phyloP scores from a whole-genome alignment of 805 yeast genomes.

The Nakazawaea peltata region DNA sequence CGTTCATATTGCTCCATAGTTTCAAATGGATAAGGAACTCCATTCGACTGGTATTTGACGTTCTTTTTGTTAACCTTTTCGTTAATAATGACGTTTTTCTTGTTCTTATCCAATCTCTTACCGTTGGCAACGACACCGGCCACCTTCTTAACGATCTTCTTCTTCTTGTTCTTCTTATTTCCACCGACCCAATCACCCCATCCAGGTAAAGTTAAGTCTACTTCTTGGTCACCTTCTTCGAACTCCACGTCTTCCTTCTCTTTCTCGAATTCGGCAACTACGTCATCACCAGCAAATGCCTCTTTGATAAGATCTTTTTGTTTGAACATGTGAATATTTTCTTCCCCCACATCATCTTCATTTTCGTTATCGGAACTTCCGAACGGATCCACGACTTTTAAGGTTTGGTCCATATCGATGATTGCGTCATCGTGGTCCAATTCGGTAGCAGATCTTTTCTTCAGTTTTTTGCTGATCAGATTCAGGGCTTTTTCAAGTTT shows the following conservation, averaged over 20 bases:
- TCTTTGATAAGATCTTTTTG: slow-evolving; percentile 78
- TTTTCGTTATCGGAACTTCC: slow-evolving; percentile 30
- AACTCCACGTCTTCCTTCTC: slow-evolving; percentile 62
- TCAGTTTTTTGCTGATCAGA: slow-evolving; percentile 29
- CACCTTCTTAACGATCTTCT: slow-evolving; percentile 59
- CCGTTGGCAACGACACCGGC: slow-evolving; percentile 69
- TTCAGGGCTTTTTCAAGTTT: slow-evolving; percentile 38
- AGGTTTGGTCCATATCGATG: slow-evolving; percentile 45
- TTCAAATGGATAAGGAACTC: slow-evolving; percentile 95
- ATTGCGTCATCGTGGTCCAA: slow-evolving; percentile 25
- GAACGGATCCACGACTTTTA: slow-evolving; percentile 42
- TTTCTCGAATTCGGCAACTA: slow-evolving; percentile 65
- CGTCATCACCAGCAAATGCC: slow-evolving; percentile 98
- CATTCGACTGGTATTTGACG: slow-evolving; percentile 74
- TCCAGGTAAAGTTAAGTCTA: slow-evolving; percentile 85
- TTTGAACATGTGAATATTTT: slow-evolving; percentile 48
- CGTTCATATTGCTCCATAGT: slow-evolving; percentile 92
- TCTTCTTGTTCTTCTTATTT: slow-evolving; percentile 37
- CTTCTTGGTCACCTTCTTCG: slow-evolving; percentile 83
- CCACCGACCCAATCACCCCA: slow-evolving; percentile 98
- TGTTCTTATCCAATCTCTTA: slow-evolving; percentile 69
- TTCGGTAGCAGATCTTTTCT: slow-evolving; percentile 23
- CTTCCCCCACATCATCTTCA: slow-evolving; percentile 36
- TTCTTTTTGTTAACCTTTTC: slow-evolving; percentile 81
- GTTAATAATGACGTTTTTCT: slow-evolving; percentile 80